Conservation (phyloP, 176 grass and related monocot species). For the Paspalum vaginatum region DNA sequence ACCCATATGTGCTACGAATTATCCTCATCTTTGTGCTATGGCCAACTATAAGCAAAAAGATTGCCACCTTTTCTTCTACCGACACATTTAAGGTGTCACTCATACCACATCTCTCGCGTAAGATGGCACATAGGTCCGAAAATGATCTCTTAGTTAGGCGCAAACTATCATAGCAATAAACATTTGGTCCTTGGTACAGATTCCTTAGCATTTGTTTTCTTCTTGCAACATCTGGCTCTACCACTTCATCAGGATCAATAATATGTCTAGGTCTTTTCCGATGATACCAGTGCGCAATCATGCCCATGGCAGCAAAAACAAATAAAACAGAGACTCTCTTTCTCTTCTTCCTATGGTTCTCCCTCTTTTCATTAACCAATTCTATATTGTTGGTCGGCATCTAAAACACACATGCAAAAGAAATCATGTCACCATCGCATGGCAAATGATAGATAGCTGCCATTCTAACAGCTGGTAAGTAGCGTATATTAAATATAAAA, state of each 20-base stretch:
- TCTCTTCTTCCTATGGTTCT: too few relatives aligned
- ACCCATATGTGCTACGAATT: neutral
- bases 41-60: neutral
- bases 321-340: neutral
- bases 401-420: too few relatives aligned
- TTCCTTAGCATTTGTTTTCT: neutral
- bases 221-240: neutral
- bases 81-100: neutral
- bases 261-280: neutral
- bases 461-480: too few relatives aligned
- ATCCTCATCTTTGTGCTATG: neutral
- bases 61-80: neutral
- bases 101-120: too few relatives aligned
- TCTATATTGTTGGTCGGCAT: too few relatives aligned
- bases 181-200: neutral
- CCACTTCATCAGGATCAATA: neutral
- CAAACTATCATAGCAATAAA: neutral
- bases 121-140: neutral
- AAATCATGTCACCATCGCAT: too few relatives aligned
- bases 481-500: too few relatives aligned
- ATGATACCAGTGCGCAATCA: neutral
- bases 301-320: neutral
- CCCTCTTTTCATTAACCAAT: too few relatives aligned
- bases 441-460: too few relatives aligned
- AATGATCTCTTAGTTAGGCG: neutral